Base-by-base conservation (phyloP, 306 rosid genomes). In the Crotalaria pallida region DNA sequence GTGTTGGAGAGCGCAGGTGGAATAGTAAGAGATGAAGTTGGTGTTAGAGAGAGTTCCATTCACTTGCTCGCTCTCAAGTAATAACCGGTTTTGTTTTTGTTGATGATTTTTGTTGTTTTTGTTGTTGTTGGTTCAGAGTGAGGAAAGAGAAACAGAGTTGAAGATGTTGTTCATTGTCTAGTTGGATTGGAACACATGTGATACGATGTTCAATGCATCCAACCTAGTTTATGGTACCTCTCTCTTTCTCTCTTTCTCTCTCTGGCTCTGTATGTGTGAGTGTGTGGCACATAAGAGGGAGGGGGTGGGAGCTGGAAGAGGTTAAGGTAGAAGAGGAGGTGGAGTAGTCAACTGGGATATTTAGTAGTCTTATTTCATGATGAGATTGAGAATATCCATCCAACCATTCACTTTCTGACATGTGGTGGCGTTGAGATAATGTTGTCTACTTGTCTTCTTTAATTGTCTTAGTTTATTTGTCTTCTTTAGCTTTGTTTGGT, bases 1-100 rank as follows among this genome's bases (percentile, higher is more conserved):
- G 83, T 68, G 70, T 78, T 82, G 62, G 84, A 73, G 70, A 62
- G 58, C 1, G 71, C 79, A 3, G 67, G 75, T 50, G 56, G 31
- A 10, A 76, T 56, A n/a, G 87, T 77, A 74, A 81, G 83, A 36
- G 83, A 77, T 41, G 88, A 71, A 21, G 88, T 21, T 6, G 92
- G 55, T 15, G 86, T 76, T 10, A 84, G 51, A 26, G 74, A 67
- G 13, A 77, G 77, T 24, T 71, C 82, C 83, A 82, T 79, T 44
- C 67, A 12, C n/a, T n/a, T n/a, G n/a, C n/a, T n/a, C n/a, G n/a
- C n/a, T n/a, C 27, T 45, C 3, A 12, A 34, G 5, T 10, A 44
- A 36, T 12, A n/a, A n/a, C n/a, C n/a, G n/a, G n/a, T n/a, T n/a
- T n/a, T n/a, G n/a, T n/a, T n/a, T n/a, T n/a, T n/a, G n/a, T n/a